These are phyloP conservation scores for Urostyla sp. DNA, from an alignment of 73 alveolate species.

Conservation along the genomic window DNA sequence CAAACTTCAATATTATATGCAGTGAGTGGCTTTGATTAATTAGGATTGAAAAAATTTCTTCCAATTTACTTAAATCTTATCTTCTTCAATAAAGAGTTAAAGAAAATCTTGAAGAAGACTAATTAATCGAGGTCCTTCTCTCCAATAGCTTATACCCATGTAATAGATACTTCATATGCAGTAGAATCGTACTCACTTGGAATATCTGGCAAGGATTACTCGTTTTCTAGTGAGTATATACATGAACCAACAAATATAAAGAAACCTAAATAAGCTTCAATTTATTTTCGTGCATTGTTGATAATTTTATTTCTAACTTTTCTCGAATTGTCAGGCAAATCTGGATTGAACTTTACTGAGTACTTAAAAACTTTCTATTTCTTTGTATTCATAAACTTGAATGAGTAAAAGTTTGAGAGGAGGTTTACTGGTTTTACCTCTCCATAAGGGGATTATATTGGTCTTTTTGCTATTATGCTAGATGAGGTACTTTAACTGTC, in stretches of 20 bases:
- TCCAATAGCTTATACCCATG: conserved; percentile 26
- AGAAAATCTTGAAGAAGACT: conserved; percentile 64
- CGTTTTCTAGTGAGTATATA: conserved; percentile 7
- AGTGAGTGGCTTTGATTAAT: conserved; percentile 23
- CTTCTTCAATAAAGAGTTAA: conserved; percentile 64
- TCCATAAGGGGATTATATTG: conserved; percentile 3
- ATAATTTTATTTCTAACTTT: conserved; percentile 2
- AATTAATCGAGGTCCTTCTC: conserved; percentile 7
- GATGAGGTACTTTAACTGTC: too few relatives aligned
- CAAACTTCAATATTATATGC: conserved; percentile 57
- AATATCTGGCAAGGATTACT: not conserved
- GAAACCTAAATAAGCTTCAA: not conserved
- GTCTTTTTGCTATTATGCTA: conserved; percentile 10
- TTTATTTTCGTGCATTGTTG: not conserved
- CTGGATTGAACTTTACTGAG: conserved; percentile 37
- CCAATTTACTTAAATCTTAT: conserved; percentile 61
- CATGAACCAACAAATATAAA: conserved; percentile 23
- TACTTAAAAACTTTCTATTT: conserved; percentile 8
- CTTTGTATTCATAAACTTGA: conserved; percentile 51
- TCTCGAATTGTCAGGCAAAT: conserved; percentile 34
- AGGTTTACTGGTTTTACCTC: conserved; percentile 30
- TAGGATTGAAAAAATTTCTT: conserved; percentile 66
- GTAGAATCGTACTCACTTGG: conserved; percentile 18
- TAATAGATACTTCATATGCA: not conserved
- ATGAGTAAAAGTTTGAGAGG: conserved; percentile 29